A percentile compares a stretch with the other conserved stretches of the same genome.
These are phyloP conservation scores for Solanum gandarillasii DNA, from an alignment of 257 asterid species.

Conservation along the genomic window DNA sequence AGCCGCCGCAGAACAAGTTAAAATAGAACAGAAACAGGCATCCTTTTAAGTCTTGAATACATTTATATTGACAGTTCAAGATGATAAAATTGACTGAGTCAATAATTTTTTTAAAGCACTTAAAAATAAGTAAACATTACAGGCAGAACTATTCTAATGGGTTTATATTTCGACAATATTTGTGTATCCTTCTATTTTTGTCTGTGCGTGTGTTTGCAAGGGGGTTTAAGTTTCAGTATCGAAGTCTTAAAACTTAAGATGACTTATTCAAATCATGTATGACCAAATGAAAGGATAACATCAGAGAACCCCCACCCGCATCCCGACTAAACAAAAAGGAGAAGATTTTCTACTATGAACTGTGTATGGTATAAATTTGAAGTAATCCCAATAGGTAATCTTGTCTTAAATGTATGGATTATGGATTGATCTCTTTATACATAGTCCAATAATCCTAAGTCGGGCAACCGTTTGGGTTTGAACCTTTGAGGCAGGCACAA, in stretches of 20 bases:
- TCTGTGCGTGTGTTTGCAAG: no score
- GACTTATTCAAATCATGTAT: no score
- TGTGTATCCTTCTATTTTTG: no score
- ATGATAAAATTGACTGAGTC: background rate
- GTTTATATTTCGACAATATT: no score
- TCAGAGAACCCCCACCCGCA: no score
- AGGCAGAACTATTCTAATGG: no score
- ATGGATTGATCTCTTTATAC: background rate
- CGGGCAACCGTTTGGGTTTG: background rate
- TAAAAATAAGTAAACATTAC: background rate
- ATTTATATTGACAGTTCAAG: background rate
- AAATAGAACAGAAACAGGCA: background rate
- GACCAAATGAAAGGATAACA: no score
- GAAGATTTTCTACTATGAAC: background rate
- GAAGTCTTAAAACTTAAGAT: no score
- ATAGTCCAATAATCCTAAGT: background rate
- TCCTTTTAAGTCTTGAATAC: background rate
- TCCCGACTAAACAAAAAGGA: no score
- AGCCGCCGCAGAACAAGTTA: background rate
- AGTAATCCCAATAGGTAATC: background rate
- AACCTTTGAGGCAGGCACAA: background rate
- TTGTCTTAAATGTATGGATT: background rate
- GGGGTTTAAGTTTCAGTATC: no score
- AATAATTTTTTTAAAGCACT: background rate
- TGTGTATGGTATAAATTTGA: background rate